Conservation (phyloP, 2,329 filamentous ascomycete genomes). For the Myriosclerotinia duriaeana region DNA sequence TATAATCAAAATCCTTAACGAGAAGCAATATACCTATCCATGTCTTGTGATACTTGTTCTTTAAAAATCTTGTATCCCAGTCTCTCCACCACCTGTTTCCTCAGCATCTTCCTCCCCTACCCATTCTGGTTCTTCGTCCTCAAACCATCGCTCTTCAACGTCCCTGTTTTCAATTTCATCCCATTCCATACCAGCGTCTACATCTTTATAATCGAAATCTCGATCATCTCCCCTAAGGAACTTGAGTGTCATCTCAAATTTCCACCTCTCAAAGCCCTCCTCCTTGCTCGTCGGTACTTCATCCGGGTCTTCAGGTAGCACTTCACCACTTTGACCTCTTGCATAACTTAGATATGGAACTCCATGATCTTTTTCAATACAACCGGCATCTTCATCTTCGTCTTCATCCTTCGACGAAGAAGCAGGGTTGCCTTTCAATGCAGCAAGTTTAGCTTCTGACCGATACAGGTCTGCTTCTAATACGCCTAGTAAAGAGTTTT, state of each 20-base stretch:
- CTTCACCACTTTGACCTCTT: slow-evolving; percentile 34
- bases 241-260: slow-evolving; percentile 40
- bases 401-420: slow-evolving; percentile 20
- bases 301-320: slow-evolving; percentile 39
- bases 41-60: background rate
- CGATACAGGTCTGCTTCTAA: slow-evolving; percentile 42
- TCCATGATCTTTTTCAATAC: slow-evolving; percentile 18
- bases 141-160: slow-evolving; percentile 42
- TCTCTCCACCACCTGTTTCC: slow-evolving; percentile 36
- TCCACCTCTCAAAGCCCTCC: slow-evolving; percentile 41
- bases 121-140: slow-evolving; percentile 41
- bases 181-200: slow-evolving; percentile 40
- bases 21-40: background rate
- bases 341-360: slow-evolving; percentile 35
- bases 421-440: slow-evolving; percentile 28
- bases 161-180: slow-evolving; percentile 40
- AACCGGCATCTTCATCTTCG: background rate
- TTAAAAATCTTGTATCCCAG: slow-evolving; percentile 42
- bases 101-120: slow-evolving; percentile 30
- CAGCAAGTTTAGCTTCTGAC: slow-evolving; percentile 41
- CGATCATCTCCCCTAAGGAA: slow-evolving; percentile 41
- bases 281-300: slow-evolving; percentile 39
- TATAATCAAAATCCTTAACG: background rate
- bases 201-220: slow-evolving; percentile 40
- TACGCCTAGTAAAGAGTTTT: slow-evolving; percentile 25